Evolutionary conservation across 139 green algal genomes (phyloP), one percentile per base, ranked within the genome.

Genomic region (Chlorella ohadii): DNA sequence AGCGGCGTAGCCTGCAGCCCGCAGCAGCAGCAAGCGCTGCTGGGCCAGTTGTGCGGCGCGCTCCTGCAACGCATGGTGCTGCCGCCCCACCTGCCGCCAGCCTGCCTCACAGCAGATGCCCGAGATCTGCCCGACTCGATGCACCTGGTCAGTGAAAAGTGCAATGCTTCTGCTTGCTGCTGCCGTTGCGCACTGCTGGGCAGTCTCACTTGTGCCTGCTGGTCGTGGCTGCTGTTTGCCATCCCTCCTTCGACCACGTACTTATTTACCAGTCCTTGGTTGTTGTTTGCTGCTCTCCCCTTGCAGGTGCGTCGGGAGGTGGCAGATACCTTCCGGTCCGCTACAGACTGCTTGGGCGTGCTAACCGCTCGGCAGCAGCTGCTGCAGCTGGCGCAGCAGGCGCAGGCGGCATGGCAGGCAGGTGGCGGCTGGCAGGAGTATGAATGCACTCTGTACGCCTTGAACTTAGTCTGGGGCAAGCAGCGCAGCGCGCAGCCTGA

Each of bases 371-470:
- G 66, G 55, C 47, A 33, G 44, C 75, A 84, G 63, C 72, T 87
- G 56, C 82, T 87, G 47, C 56, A 83, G 44, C 84, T 70, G 63
- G 39, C 80, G 11, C 27, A n/a, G 4, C 41, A 83, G 82, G 63
- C 81, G 5, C 25, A 12, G 28, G 59, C 57, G 39, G 31, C 28
- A 11, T 70, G 41, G 79, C 47, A 65, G 36, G 59, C 51, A 4
- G 64, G 22, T 4, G 28, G 44, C 28, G 64, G 31, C 25, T 88
- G 85, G 85, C 38, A 87, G 59, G 64, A 77, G 55, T 72, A 92
- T 28, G 92, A 95, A 84, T 89, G 85, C 51, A 78, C 73, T 9
- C 70, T 95, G 41, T 95, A 94, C 61, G 90, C 90, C 0, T 72
- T 91, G 16, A 95, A 95, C 76, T 84, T 95, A 63, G 82, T 93